These are phyloP conservation scores for Linum trigynum DNA, from an alignment of 345 rosid genomes.

Conservation along the genomic window DNA sequence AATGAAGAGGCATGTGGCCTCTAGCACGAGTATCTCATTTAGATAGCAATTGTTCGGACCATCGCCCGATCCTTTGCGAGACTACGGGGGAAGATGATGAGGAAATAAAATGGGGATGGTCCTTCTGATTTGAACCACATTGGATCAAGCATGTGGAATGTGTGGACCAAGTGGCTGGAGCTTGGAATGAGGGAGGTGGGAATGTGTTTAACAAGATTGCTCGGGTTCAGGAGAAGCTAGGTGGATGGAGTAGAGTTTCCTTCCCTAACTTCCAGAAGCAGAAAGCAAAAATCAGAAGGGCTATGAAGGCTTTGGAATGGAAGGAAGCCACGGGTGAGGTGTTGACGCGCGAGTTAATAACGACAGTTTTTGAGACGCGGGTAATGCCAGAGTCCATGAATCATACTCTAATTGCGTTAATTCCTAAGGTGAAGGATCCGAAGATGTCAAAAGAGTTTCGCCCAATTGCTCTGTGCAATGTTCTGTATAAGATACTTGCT, in stretches of 20 bases:
- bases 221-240: neutral
- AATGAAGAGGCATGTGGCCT: neutral
- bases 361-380: too few species aligned
- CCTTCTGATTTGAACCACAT: neutral
- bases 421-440: too few species aligned
- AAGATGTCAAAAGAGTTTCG: too few species aligned
- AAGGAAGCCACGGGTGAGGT: too few species aligned
- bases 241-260: neutral
- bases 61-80: neutral
- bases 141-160: neutral
- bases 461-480: too few species aligned
- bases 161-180: neutral
- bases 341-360: too few species aligned
- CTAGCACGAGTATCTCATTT: neutral
- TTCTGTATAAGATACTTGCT: too few species aligned
- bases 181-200: neutral
- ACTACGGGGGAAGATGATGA: neutral
- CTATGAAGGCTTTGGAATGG: neutral
- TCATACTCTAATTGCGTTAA: too few species aligned
- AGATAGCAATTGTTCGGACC: neutral
- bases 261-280: too few species aligned
- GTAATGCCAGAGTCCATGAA: too few species aligned
- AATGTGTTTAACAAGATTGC: neutral
- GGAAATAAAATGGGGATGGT: neutral
- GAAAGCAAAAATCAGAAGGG: too few species aligned